Evolutionary conservation across 2,329 filamentous ascomycete species (phyloP).

Genomic region (Trichophyton simii): DNA sequence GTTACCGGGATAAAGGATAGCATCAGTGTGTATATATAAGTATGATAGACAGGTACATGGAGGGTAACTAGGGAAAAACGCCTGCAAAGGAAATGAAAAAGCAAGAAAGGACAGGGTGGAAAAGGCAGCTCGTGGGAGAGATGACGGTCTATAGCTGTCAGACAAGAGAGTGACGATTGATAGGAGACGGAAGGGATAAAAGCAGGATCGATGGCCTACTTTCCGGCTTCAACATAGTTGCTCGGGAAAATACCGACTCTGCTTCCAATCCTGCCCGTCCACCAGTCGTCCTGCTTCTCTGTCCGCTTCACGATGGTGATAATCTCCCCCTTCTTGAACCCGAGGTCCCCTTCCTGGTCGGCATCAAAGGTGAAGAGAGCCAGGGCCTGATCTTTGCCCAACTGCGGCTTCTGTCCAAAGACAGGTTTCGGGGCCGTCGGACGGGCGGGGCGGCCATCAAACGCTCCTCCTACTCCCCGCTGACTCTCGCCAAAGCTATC

Average conservation of each 20-base stretch:
- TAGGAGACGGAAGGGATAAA: not conserved
- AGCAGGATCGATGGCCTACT: slow-evolving; percentile 1
- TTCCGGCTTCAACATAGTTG: slow-evolving; percentile 23
- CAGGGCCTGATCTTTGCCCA: slow-evolving; percentile 59
- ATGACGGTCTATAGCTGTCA: not conserved
- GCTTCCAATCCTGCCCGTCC: slow-evolving; percentile 81
- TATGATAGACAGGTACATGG: not conserved
- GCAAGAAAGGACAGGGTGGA: not conserved
- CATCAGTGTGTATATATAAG: not conserved
- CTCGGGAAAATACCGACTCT: slow-evolving; percentile 80
- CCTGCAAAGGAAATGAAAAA: not conserved
- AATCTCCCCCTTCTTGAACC: slow-evolving; percentile 93
- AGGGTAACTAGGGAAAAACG: not conserved
- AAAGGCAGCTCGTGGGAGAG: not conserved
- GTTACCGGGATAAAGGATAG: not conserved
- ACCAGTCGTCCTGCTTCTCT: slow-evolving; percentile 91
- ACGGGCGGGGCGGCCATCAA: slow-evolving; percentile 56
- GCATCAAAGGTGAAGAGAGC: slow-evolving; percentile 91
- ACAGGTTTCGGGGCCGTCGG: slow-evolving; percentile 84
- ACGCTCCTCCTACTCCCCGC: slow-evolving; percentile 19
- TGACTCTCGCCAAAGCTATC: slow-evolving; percentile 15
- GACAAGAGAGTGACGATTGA: not conserved
- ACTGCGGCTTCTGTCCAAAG: slow-evolving; percentile 43
- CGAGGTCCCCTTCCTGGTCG: slow-evolving; percentile 81
- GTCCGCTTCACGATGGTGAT: slow-evolving; percentile 93